Base-by-base conservation (phyloP, 345 rosid genomes). In the Erucastrum elatum region DNA sequence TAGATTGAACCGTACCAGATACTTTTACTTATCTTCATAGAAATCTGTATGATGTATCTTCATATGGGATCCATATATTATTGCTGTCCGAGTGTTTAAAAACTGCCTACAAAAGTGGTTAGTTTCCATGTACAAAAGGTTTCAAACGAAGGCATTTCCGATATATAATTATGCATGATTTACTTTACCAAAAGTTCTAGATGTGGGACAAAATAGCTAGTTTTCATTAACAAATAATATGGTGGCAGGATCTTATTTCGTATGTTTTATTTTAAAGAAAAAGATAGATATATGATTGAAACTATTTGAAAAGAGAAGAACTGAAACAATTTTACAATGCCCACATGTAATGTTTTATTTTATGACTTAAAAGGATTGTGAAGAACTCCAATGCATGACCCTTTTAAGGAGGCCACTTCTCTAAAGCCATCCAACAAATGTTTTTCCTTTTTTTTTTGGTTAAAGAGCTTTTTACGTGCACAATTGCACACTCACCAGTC, bases 331-430 rank as follows among this genome's bases (percentile, higher is more conserved):
- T 77, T 64, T 70, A 70, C 27, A 70, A 62, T 58, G 72, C 62
- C 58, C 71, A 56, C 81, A 78, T 78, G 72, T 65, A 78, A 30
- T 71, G 16, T 64, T 37, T 49, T 29, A 27, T 53, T 56, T 37
- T 61, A 71, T 56, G 49, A 64, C 15, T 49, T 51, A 33, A 70
- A 68, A 49, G 55, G 13, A 69, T 51, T 69, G 5, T 60, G n/a
- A 62, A 69, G 64, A 62, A 69, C 34, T 77, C 6, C 25, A 64
- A 37, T 71, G 65, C 59, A 71, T 29, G 67, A 71, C 51, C 31
- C 72, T 71, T 78, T 78, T 78, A 78, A 78, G 81, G 81, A 78
- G 81, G 61, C 35, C 67, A 34, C 80, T 68, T 66, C 59, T 75
- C 59, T 75, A 75, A 75, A 75, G 72, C 31, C 34, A 76, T 76